Base-by-base conservation (phyloP, 2,329 filamentous ascomycete species). In the Pleomassaria siparia region DNA sequence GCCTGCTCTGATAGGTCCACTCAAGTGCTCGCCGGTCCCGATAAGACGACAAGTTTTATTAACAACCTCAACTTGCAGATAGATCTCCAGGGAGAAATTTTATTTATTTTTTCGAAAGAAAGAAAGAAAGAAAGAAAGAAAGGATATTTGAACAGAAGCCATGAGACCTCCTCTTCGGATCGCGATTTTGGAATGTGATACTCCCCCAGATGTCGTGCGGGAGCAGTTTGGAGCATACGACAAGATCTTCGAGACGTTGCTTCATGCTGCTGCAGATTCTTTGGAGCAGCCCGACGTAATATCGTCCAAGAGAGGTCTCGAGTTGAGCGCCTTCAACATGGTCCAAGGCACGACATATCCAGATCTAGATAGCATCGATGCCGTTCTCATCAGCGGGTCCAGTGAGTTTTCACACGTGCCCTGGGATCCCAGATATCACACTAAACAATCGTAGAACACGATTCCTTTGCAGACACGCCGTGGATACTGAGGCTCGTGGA, bases 101-200 rank as follows among this genome's bases (percentile, higher is more conserved):
- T n/a, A n/a, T n/a, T n/a, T n/a, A n/a, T n/a, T n/a, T n/a, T n/a
- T n/a, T n/a, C n/a, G n/a, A n/a, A n/a, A n/a, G n/a, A n/a, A n/a
- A n/a, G n/a, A n/a, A n/a, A n/a, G 8, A 11, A 30, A n/a, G 29
- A n/a, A 30, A 30, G n/a, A n/a, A n/a, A n/a, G n/a, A n/a, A n/a
- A n/a, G n/a, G n/a, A n/a, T n/a, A n/a, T 40, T 40, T 24, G 21
- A 43, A 20, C 11, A 26, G 41, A 32, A 48, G 48, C 21, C 15
- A 72, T 72, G 67, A 70, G 67, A 51, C 62, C 66, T 5, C 66
- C 70, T 24, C 74, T 92, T 57, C 86, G 88, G 46, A 86, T 96
- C 71, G 91, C 91, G 39, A 81, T 97, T 59, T 84, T 97, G 58
- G 89, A 96, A 77, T 87, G 88, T 76, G 92, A 96, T 72, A 88